These are phyloP conservation scores for Calocera cornea DNA, from an alignment of 768 basidiomycete species.

Conservation along the genomic window DNA sequence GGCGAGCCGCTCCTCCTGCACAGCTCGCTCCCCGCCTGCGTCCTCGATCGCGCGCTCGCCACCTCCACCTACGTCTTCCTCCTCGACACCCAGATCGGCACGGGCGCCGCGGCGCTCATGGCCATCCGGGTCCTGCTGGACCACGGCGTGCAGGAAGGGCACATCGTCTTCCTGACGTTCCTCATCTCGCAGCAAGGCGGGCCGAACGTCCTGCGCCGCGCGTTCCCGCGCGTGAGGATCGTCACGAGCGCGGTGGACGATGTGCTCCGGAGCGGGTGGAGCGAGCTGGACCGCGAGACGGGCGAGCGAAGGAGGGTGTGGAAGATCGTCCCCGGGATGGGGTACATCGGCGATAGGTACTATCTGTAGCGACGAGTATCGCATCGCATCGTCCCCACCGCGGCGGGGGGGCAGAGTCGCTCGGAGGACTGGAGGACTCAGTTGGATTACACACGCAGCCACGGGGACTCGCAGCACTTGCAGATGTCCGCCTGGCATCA, in stretches of 20 bases:
- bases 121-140: constrained; percentile 85
- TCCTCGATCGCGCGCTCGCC: constrained; percentile 55
- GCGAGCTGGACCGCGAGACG: constrained; percentile 32
- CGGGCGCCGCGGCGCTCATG: constrained; percentile 89
- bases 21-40: constrained; percentile 56
- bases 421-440: too few relatives aligned
- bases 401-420: constrained; percentile 19
- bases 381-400: too few relatives aligned
- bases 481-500: not conserved
- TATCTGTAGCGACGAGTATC: constrained; percentile 7
- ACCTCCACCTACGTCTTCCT: constrained; percentile 68
- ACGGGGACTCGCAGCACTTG: not conserved
- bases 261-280: constrained; percentile 59
- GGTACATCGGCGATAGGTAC: constrained; percentile 8
- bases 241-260: constrained; percentile 76
- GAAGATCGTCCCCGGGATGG: constrained; percentile 35
- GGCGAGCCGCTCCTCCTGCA: constrained; percentile 85
- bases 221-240: constrained; percentile 76
- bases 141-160: constrained; percentile 73
- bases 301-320: constrained; percentile 51
- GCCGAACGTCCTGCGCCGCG: constrained; percentile 56
- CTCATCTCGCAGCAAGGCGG: constrained; percentile 76
- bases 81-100: constrained; percentile 90
- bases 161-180: constrained; percentile 82
- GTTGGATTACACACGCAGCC: not conserved